phyloP scores from a whole-genome alignment of 2,329 filamentous ascomycete genomes.

The Incumbomyces delicatus region DNA sequence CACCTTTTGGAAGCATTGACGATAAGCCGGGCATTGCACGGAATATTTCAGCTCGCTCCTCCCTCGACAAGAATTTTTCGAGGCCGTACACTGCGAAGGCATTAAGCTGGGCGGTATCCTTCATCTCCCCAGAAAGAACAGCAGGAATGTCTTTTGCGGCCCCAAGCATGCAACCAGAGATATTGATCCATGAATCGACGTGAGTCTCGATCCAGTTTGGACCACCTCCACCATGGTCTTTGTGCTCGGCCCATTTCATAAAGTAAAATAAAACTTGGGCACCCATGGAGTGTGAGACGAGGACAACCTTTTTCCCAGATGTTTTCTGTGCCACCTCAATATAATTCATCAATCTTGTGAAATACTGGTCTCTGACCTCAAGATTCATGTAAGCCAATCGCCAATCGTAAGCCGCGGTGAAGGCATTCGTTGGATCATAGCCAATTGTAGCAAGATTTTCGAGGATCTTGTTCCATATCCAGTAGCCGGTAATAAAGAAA shows the following conservation, averaged over 20 bases:
- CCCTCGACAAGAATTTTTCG: slow-evolving; percentile 85
- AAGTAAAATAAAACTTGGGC: slow-evolving; percentile 83
- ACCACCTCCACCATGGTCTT: slow-evolving; percentile 69
- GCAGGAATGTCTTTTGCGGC: slow-evolving; percentile 85
- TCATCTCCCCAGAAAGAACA: slow-evolving; percentile 92
- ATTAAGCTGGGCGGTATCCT: slow-evolving; percentile 92
- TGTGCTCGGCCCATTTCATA: slow-evolving; percentile 70
- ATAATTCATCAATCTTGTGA: slow-evolving; percentile 77
- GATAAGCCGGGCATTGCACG: slow-evolving; percentile 94
- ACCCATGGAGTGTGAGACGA: slow-evolving; percentile 95
- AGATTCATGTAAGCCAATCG: slow-evolving; percentile 81
- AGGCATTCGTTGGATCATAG: slow-evolving; percentile 74
- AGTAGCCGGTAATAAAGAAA: slow-evolving; percentile 74
- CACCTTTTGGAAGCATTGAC: slow-evolving; percentile 92
- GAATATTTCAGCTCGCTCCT: slow-evolving; percentile 88
- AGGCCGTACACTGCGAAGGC: slow-evolving; percentile 93
- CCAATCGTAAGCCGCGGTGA: slow-evolving; percentile 76
- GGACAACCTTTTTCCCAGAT: slow-evolving; percentile 66
- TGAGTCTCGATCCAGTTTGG: slow-evolving; percentile 81
- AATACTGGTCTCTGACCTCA: slow-evolving; percentile 86
- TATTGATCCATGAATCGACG: slow-evolving; percentile 94
- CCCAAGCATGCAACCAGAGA: slow-evolving; percentile 95
- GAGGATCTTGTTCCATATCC: slow-evolving; percentile 99
- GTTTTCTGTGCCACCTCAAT: slow-evolving; percentile 75
- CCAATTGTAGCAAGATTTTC: slow-evolving; percentile 94